A percentile compares a stretch with the other conserved stretches of the same genome.
Evolutionary conservation across 768 basidiomycete species (phyloP).

Genomic region (Mrakia hoshinonis): DNA sequence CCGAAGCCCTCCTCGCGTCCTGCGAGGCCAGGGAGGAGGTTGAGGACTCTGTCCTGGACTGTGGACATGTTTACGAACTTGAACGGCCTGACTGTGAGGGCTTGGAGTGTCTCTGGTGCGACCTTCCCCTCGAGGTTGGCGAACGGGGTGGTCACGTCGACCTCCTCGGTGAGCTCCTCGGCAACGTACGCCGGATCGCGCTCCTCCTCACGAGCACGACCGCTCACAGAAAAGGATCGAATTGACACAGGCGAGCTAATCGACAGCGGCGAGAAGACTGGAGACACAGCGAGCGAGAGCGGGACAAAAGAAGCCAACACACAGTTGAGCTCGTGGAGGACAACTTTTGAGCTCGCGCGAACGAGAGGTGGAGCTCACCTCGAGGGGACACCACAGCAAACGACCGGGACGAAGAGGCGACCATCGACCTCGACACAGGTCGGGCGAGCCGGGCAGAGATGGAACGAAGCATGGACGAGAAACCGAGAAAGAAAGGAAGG

Average conservation of each 20-base stretch:
- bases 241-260: not conserved
- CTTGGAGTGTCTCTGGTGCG: slow-evolving; percentile 46
- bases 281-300: not conserved
- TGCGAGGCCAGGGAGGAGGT: slow-evolving; percentile 59
- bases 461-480: slow-evolving; percentile 22
- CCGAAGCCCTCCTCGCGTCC: slow-evolving; percentile 33
- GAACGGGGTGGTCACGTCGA: slow-evolving; percentile 10
- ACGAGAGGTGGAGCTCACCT: not conserved
- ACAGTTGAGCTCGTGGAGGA: not conserved
- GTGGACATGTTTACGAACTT: slow-evolving; percentile 61
- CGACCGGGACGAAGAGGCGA: not conserved
- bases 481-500: slow-evolving; percentile 2
- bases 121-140: slow-evolving; percentile 34
- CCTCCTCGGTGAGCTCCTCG: slow-evolving; percentile 4
- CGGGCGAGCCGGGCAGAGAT: slow-evolving; percentile 20
- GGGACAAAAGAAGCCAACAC: too few relatives aligned
- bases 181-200: not conserved
- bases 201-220: not conserved
- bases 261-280: not conserved
- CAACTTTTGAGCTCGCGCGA: not conserved
- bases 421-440: not conserved
- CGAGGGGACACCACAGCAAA: not conserved
- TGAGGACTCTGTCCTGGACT: slow-evolving; percentile 72
- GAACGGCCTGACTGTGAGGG: slow-evolving; percentile 59
- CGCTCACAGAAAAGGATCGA: slow-evolving; percentile 4